A percentile compares a stretch with the other conserved stretches of the same genome.
Conservation (phyloP, 768 basidiomycete species). For the Phaffia tasmanica region DNA sequence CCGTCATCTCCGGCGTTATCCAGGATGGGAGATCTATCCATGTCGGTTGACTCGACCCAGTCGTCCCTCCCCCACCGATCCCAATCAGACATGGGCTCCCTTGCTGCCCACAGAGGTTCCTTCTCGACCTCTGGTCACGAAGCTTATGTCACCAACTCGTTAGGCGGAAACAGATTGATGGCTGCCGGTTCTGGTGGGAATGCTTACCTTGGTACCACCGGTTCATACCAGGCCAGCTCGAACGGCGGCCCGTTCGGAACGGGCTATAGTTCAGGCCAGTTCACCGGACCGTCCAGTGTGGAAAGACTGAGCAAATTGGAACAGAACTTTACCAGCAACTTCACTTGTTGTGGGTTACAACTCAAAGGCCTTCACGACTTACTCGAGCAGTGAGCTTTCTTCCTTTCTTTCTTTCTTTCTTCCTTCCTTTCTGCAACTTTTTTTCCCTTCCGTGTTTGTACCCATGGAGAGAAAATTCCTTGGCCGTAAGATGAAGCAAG, state of each 20-base stretch:
- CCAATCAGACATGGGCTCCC: slow-evolving; percentile 16
- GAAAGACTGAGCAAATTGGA: slow-evolving; percentile 24
- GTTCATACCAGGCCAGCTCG: not conserved
- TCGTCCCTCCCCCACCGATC: slow-evolving; percentile 19
- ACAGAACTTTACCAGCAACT: slow-evolving; percentile 46
- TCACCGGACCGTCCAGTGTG: slow-evolving; percentile 18
- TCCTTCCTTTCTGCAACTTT: too few species aligned
- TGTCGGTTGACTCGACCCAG: slow-evolving; percentile 25
- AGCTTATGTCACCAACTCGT: too few species aligned
- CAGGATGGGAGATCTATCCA: slow-evolving; percentile 17
- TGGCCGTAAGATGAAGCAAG: not conserved
- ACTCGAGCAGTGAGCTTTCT: slow-evolving; percentile 51
- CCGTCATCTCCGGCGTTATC: slow-evolving; percentile 21
- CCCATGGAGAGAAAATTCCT: not conserved
- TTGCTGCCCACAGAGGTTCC: slow-evolving; percentile 16
- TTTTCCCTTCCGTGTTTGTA: not conserved
- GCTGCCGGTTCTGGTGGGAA: too few species aligned
- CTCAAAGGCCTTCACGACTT: slow-evolving; percentile 68
- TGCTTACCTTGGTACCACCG: not conserved
- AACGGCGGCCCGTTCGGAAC: slow-evolving; percentile 9
- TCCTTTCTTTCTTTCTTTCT: not conserved
- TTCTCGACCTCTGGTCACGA: not conserved
- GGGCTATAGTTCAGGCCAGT: slow-evolving; percentile 1
- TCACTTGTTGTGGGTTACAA: slow-evolving; percentile 75
- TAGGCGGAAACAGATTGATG: too few species aligned